Evolutionary conservation across 345 rosid genomes (phyloP).

Genomic region (Reutealis trisperma): DNA sequence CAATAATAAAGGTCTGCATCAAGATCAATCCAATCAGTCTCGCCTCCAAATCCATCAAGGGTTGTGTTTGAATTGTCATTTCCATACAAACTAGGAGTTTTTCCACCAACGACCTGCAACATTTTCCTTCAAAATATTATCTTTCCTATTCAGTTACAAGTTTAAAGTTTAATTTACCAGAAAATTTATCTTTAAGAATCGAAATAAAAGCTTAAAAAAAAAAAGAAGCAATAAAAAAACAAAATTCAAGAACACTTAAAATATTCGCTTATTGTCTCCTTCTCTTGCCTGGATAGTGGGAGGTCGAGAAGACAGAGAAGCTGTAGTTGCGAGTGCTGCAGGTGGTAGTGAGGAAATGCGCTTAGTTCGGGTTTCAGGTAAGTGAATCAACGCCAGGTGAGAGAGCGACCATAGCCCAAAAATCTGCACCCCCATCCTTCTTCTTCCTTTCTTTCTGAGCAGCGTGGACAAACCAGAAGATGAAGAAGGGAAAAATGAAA

Average conservation of each 20-base stretch:
- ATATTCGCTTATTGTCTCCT: background rate
- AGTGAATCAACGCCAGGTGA: slow-evolving; percentile 1
- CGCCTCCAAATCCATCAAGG: slow-evolving; percentile 37
- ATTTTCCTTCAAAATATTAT: background rate
- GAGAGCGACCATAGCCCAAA: slow-evolving; percentile 20
- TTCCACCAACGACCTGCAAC: slow-evolving; percentile 72
- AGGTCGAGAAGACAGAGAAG: slow-evolving; percentile 46
- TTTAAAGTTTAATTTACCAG: background rate
- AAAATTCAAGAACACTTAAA: background rate
- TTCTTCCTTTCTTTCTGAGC: background rate
- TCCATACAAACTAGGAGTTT: slow-evolving; percentile 36
- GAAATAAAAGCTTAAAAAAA: background rate
- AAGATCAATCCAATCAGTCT: slow-evolving; percentile 65
- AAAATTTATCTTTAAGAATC: background rate
- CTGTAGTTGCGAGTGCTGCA: slow-evolving; percentile 40
- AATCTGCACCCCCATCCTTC: slow-evolving; percentile 12
- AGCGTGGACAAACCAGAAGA: no score
- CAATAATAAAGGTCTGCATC: slow-evolving; percentile 77
- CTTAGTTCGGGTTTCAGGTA: slow-evolving; percentile 7
- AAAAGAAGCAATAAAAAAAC: background rate
- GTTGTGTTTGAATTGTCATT: slow-evolving; percentile 21
- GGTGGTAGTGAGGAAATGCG: slow-evolving; percentile 1
- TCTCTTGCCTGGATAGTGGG: slow-evolving; percentile 60
- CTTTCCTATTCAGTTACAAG: background rate
- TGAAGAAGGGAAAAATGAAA: no score